A percentile compares a stretch with the other conserved stretches of the same genome.
Evolutionary conservation across 2,329 filamentous ascomycete species (phyloP).

Genomic region (Trichoderma sp.): DNA sequence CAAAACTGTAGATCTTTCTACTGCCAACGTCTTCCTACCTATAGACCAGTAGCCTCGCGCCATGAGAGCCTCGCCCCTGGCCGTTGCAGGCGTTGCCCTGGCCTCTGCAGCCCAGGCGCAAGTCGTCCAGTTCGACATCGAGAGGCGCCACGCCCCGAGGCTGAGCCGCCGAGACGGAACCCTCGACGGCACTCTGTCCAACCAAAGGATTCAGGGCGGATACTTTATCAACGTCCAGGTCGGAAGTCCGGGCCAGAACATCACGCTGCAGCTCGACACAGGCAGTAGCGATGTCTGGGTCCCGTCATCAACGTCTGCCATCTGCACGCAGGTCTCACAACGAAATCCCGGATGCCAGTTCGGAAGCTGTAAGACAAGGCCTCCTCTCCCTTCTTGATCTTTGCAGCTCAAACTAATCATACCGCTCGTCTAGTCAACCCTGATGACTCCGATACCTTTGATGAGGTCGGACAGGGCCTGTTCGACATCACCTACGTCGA

Average conservation of each 20-base stretch:
- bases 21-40: neutral
- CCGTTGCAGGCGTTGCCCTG: slow-evolving; percentile 25
- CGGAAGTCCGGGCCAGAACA: slow-evolving; percentile 59
- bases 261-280: slow-evolving; percentile 64
- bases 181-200: slow-evolving; percentile 49
- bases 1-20: neutral
- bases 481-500: slow-evolving; percentile 67
- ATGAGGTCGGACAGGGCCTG: slow-evolving; percentile 44
- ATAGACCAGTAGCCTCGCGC: neutral
- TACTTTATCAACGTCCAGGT: slow-evolving; percentile 61
- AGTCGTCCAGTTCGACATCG: slow-evolving; percentile 54
- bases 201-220: slow-evolving; percentile 48
- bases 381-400: neutral
- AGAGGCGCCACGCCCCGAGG: slow-evolving; percentile 39
- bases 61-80: slow-evolving; percentile 27
- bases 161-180: slow-evolving; percentile 46
- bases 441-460: slow-evolving; percentile 50
- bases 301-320: slow-evolving; percentile 43
- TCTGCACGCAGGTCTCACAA: slow-evolving; percentile 42
- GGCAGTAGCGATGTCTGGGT: slow-evolving; percentile 69
- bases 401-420: neutral
- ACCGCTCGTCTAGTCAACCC: slow-evolving; percentile 47
- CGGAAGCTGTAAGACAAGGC: slow-evolving; percentile 50
- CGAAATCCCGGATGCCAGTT: slow-evolving; percentile 43
- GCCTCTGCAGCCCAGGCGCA: slow-evolving; percentile 34